Conservation (phyloP, 805 yeast species). For the Starmerella roubikii region DNA sequence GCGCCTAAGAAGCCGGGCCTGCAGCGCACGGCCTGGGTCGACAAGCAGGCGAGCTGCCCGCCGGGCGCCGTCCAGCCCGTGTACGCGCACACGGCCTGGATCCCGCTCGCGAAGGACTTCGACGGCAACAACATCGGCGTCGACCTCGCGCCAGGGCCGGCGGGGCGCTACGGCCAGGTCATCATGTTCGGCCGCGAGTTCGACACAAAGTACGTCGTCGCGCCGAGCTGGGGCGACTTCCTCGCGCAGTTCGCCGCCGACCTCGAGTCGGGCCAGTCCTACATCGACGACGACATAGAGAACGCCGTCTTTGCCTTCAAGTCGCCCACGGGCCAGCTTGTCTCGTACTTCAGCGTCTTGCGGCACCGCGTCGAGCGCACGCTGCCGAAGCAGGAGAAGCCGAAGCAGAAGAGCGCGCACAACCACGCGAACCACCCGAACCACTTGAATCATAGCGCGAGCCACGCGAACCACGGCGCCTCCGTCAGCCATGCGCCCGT, state of each 20-base stretch:
- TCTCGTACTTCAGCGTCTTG: slow-evolving; percentile 47
- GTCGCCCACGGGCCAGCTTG: slow-evolving; percentile 55
- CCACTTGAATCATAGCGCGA: not conserved
- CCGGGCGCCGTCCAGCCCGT: slow-evolving; percentile 56
- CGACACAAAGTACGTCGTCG: slow-evolving; percentile 76
- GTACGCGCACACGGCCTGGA: slow-evolving; percentile 86
- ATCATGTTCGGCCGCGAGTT: slow-evolving; percentile 88
- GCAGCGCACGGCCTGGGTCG: slow-evolving; percentile 23
- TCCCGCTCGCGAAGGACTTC: slow-evolving; percentile 77
- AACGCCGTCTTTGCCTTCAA: slow-evolving; percentile 39
- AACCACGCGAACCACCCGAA: too few relatives aligned
- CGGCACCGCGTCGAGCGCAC: slow-evolving; percentile 32
- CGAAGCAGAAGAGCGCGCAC: slow-evolving; percentile 2
- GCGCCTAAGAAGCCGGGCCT: not conserved
- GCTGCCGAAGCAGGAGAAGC: slow-evolving; percentile 6
- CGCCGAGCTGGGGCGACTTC: slow-evolving; percentile 83
- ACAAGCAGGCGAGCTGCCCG: slow-evolving; percentile 59
- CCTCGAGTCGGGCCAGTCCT: slow-evolving; percentile 70
- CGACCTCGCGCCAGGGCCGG: slow-evolving; percentile 70
- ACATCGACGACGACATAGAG: slow-evolving; percentile 49
- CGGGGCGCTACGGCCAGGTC: slow-evolving; percentile 79
- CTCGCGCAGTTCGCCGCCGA: slow-evolving; percentile 72
- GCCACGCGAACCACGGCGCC: slow-evolving; percentile 3
- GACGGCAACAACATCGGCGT: slow-evolving; percentile 87
- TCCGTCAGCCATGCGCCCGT: slow-evolving; percentile 16